Evolutionary conservation across 257 asterid species (phyloP).

Genomic region (Solanum tarijense): DNA sequence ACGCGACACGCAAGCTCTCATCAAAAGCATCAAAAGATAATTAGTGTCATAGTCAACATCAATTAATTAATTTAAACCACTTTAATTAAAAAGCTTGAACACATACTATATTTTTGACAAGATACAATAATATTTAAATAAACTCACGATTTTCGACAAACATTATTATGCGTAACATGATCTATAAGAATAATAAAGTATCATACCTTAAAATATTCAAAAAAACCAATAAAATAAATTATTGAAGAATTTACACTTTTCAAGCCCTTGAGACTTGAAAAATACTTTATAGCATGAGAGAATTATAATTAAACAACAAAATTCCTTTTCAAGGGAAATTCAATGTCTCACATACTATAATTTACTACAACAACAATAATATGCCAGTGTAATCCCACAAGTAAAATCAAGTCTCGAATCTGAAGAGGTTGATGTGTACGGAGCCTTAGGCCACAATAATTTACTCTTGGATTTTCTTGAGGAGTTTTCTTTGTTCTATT

Average conservation of each 20-base stretch:
- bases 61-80: neutral
- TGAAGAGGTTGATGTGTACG: neutral
- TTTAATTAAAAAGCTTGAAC: neutral
- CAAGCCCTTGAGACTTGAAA: neutral
- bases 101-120: neutral
- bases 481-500: neutral
- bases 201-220: neutral
- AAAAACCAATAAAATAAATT: neutral
- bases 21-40: neutral
- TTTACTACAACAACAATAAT: neutral
- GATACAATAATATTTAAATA: neutral
- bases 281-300: neutral
- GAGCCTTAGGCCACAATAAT: neutral
- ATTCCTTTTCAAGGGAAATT: neutral
- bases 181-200: neutral
- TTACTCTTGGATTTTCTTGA: neutral
- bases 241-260: neutral
- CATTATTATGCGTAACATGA: neutral
- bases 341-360: neutral
- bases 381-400: neutral
- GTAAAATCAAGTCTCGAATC: neutral
- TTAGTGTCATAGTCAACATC: neutral
- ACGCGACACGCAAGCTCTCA: neutral
- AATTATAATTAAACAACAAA: neutral
- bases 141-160: neutral